Evolutionary conservation across 495 filamentous ascomycete species (phyloP), one percentile per base, ranked within the genome.

Genomic region (Trichoderma parareesei): DNA sequence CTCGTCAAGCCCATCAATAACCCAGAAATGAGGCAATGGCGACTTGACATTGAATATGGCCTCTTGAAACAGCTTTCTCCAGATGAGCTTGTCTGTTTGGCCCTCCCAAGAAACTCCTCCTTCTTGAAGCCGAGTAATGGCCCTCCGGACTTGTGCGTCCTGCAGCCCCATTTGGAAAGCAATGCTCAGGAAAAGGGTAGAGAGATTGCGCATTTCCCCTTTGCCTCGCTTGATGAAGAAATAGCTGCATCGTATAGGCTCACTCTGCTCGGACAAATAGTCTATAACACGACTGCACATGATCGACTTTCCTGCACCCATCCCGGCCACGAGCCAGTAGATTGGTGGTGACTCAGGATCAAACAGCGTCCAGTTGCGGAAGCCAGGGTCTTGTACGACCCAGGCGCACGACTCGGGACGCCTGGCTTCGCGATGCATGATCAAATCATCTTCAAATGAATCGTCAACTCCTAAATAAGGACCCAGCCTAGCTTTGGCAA

Each of bases 141-240:
- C 4, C 64, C 60, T 18, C 27, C 48, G 44, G n/a, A 67, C 64
- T 9, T 14, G 3, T 13, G 5, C 35, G 43, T 73, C 70, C n/a
- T 68, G 63, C 13, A 60, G 41, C 2, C 70, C 68, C 72, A 74
- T 74, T 44, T 74, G 72, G 38, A 67, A 73, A 18, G 71, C 72
- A 14, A 74, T 64, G 2, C 68, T 66, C 2, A 67, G 63, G 27
- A 74, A 66, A 9, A 63, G 63, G 6, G 67, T 27, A 27, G 27
- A 27, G 27, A 27, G 27, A 27, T 27, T 27, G 27, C 27, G 27
- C 27, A 27, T 27, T 27, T 27, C 27, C 27, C 27, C 27, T 27
- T 27, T 27, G 27, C 27, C 27, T 27, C 66, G 64, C 43, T 65
- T 69, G 60, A 60, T 73, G 48, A 73, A 66, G 53, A 70, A 74